Base-by-base conservation (phyloP, 2,329 filamentous ascomycete species). In the Chrysoporthe puriensis region DNA sequence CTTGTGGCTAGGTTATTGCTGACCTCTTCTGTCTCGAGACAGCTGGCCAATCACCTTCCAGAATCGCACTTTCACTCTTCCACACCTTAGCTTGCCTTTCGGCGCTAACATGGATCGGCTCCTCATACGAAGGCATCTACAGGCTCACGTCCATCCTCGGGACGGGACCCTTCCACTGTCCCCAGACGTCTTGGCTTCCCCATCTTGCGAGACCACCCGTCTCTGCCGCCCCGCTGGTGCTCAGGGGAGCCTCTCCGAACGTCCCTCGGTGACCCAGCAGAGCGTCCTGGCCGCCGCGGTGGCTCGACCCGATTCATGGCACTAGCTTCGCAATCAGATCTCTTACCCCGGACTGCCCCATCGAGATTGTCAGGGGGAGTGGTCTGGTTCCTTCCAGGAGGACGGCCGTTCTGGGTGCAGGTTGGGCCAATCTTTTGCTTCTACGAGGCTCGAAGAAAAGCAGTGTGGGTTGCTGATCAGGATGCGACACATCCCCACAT, bases 61-160 rank as follows among this genome's bases (percentile, higher is more conserved):
- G 66, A 73, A 70, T 34, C 42, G 69, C 61, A 67, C 50, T 72
- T 54, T 73, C 52, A 46, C 64, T 46, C 70, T 64, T 59, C 58
- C 71, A 73, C 70, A 72, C 72, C 71, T 73, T 71, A 72, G 59
- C 67, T 64, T 64, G 71, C 66, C 66, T 21, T 59, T 69, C 69
- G 70, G 69, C 66, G 67, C 70, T 73, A 73, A 71, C 73, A 73
- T 70, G 74, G 72, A 68, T 71, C 58, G 54, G 58, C 62, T 56
- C 42, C 54, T 66, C 56, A 50, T 61, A 63, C 64, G 40, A 71
- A 67, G 72, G 63, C 73, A 75, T 76, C 74, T 70, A 77, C 72
- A 76, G 75, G 76, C 71, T 76, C 71, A 76, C 75, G 62, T 77
- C 72, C 67, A 57, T 71, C 64, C 69, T 71, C 65, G 70, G 69